These are phyloP conservation scores for Saururus chinensis DNA, from an alignment of 164 flowering plant genomes.

Conservation along the genomic window DNA sequence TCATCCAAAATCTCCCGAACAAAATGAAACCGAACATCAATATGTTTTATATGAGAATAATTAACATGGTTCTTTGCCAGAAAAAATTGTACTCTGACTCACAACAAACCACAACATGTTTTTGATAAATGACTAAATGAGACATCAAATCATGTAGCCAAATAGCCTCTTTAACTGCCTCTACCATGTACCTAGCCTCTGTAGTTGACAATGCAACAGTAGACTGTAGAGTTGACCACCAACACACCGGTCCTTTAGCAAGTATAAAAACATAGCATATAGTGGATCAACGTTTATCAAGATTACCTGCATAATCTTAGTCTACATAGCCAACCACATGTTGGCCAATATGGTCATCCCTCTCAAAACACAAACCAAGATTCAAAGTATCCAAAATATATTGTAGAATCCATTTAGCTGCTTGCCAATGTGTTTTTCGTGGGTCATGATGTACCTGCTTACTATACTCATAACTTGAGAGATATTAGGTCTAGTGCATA, in stretches of 20 bases:
- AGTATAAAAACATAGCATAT: not conserved
- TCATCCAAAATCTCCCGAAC: not conserved
- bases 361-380: not conserved
- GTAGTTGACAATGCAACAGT: no score
- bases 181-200: no score
- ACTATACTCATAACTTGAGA: not conserved
- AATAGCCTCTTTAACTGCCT: constrained; percentile 1
- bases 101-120: not conserved
- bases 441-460: not conserved
- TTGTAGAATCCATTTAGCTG: not conserved
- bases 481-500: not conserved
- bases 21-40: not conserved
- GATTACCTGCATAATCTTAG: not conserved
- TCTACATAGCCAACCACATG: not conserved
- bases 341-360: not conserved
- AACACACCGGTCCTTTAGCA: not conserved
- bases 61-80: not conserved
- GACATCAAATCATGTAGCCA: constrained; percentile 1
- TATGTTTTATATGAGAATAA: not conserved
- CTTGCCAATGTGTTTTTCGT: not conserved
- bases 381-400: not conserved
- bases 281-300: constrained; percentile 1
- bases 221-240: not conserved
- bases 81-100: not conserved
- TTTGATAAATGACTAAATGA: not conserved